A percentile compares a stretch with the other conserved stretches of the same genome.
Evolutionary conservation across 1,284 basidiomycete species (phyloP).

Genomic region (Apiotrichum gracile): DNA sequence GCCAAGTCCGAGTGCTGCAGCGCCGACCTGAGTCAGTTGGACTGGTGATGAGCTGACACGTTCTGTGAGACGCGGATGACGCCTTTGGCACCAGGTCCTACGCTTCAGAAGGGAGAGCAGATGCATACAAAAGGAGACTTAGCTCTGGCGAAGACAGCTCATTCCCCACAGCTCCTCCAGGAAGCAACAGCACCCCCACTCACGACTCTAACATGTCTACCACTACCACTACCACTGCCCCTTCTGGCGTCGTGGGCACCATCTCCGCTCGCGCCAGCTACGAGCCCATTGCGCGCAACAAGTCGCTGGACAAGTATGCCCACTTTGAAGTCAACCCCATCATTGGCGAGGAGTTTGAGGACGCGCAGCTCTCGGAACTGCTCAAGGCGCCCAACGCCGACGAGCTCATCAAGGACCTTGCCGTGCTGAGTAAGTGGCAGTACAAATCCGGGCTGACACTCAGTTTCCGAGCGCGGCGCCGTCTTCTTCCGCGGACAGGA

Average conservation of each 20-base stretch:
- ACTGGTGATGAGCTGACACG: too few relatives aligned
- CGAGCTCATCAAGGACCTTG: constrained; percentile 51
- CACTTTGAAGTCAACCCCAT: constrained; percentile 5
- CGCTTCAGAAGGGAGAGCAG: too few relatives aligned
- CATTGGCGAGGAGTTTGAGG: constrained; percentile 11
- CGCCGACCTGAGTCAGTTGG: too few relatives aligned
- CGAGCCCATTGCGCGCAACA: constrained; percentile 3
- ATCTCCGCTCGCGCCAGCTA: neutral
- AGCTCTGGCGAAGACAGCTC: too few relatives aligned
- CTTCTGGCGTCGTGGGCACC: neutral
- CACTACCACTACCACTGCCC: neutral
- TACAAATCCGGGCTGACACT: neutral
- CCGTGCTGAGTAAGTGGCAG: constrained; percentile 43
- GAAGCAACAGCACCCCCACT: neutral
- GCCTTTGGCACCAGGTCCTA: too few relatives aligned
- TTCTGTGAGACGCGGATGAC: too few relatives aligned
- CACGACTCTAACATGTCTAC: neutral
- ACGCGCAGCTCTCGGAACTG: constrained; percentile 8
- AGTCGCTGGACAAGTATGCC: constrained; percentile 1
- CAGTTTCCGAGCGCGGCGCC: constrained; percentile 61
- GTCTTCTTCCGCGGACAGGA: constrained; percentile 63
- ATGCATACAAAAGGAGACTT: too few relatives aligned
- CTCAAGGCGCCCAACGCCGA: constrained; percentile 5
- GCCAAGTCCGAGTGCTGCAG: too few relatives aligned
- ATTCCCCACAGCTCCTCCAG: neutral